Conservation (phyloP, 1,284 basidiomycete genomes). For the Xerocomus nothofagi region DNA sequence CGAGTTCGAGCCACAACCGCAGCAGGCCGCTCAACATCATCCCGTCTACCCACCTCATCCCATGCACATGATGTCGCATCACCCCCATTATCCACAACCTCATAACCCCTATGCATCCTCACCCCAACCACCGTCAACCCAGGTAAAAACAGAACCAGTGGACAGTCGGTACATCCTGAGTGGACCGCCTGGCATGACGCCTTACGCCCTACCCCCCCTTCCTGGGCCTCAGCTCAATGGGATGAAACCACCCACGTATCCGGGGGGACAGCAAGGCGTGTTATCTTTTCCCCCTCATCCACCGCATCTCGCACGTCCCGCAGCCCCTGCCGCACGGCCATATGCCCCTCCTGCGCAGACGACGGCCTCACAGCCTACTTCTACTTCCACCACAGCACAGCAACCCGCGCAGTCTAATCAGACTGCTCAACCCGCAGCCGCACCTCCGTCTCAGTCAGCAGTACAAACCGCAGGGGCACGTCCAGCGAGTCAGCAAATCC, state of each 20-base stretch:
- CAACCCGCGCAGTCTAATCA: slow-evolving; percentile 19
- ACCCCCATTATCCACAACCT: slow-evolving; percentile 45
- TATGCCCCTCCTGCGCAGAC: slow-evolving; percentile 23
- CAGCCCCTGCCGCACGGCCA: slow-evolving; percentile 22
- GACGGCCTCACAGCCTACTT: slow-evolving; percentile 15
- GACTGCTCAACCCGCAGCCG: slow-evolving; percentile 1
- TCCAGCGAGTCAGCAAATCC: slow-evolving; percentile 47
- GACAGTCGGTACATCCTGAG: slow-evolving; percentile 63
- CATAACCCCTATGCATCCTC: slow-evolving; percentile 48
- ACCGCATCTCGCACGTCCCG: slow-evolving; percentile 41
- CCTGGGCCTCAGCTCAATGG: slow-evolving; percentile 61
- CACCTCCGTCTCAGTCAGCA: slow-evolving; percentile 18
- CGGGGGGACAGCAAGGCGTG: slow-evolving; percentile 54
- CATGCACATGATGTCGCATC: slow-evolving; percentile 50
- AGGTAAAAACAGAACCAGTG: slow-evolving; percentile 67
- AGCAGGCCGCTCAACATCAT: slow-evolving; percentile 45
- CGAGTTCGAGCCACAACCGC: slow-evolving; percentile 75
- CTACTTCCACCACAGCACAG: slow-evolving; percentile 16
- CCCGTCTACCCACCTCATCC: slow-evolving; percentile 53
- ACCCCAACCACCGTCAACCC: slow-evolving; percentile 35
- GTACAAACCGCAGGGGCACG: slow-evolving; percentile 20
- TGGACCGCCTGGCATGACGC: slow-evolving; percentile 39
- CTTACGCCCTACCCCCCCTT: slow-evolving; percentile 60
- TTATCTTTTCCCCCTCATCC: slow-evolving; percentile 57
- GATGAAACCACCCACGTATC: slow-evolving; percentile 44